Percentiles rank a stretch among this genome's conserved stretches.
Conservation (phyloP, 2,329 filamentous ascomycete genomes). For the Trichoderma koningiopsis region DNA sequence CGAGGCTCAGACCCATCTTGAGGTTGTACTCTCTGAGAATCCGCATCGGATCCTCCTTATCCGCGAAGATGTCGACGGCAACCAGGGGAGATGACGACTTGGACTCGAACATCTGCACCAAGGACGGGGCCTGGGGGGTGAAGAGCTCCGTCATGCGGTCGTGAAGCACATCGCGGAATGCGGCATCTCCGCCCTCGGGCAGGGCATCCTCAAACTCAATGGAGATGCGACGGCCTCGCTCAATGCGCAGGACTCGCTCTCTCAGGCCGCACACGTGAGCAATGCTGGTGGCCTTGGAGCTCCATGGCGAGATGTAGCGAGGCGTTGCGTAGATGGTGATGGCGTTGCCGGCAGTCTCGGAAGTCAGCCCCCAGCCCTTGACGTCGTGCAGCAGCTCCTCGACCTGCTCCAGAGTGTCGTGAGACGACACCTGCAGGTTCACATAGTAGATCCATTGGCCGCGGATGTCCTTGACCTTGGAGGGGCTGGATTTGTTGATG, state of each 20-base stretch:
- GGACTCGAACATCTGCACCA: slow-evolving; percentile 78
- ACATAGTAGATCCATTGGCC: slow-evolving; percentile 69
- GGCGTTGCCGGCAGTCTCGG: slow-evolving; percentile 46
- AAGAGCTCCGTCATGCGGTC: slow-evolving; percentile 96
- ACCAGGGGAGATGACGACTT: slow-evolving; percentile 63
- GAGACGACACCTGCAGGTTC: slow-evolving; percentile 55
- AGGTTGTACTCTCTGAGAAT: slow-evolving; percentile 82
- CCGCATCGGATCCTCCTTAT: slow-evolving; percentile 65
- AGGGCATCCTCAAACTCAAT: slow-evolving; percentile 58
- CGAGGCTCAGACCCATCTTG: slow-evolving; percentile 80
- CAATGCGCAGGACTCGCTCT: slow-evolving; percentile 71
- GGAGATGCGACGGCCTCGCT: slow-evolving; percentile 80
- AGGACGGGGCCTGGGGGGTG: slow-evolving; percentile 64
- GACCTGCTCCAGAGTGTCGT: slow-evolving; percentile 48
- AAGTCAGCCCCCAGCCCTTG: slow-evolving; percentile 34
- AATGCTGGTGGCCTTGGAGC: slow-evolving; percentile 92
- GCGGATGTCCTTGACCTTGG: slow-evolving; percentile 51
- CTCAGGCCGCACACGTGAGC: slow-evolving; percentile 86
- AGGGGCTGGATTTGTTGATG: slow-evolving; percentile 47
- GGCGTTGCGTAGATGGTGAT: slow-evolving; percentile 74
- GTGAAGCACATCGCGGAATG: slow-evolving; percentile 72
- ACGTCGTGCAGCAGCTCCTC: slow-evolving; percentile 50
- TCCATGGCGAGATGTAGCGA: slow-evolving; percentile 93
- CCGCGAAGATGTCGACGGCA: slow-evolving; percentile 72
- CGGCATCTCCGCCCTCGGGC: slow-evolving; percentile 50